Evolutionary conservation across 768 basidiomycete species (phyloP).

Genomic region (Russula abietina): DNA sequence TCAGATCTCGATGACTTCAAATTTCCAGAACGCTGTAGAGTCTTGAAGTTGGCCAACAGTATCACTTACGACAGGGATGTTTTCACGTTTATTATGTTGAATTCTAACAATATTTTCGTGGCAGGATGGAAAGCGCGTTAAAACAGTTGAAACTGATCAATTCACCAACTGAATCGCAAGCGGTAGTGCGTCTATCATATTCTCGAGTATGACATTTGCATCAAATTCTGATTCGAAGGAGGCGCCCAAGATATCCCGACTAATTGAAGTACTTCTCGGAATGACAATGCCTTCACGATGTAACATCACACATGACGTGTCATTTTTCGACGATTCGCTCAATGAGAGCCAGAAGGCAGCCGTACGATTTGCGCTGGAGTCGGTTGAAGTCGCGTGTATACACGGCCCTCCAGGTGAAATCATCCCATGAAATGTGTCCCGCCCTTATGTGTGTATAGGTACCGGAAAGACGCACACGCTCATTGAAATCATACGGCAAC

Average conservation of each 20-base stretch:
- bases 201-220: neutral
- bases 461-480: slow-evolving; percentile 97
- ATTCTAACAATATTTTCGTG: neutral
- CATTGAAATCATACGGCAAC: slow-evolving; percentile 86
- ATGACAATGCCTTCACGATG: slow-evolving; percentile 44
- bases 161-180: slow-evolving; percentile 21
- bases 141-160: slow-evolving; percentile 46
- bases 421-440: neutral
- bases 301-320: slow-evolving; percentile 37
- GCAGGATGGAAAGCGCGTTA: slow-evolving; percentile 83
- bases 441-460: slow-evolving; percentile 35
- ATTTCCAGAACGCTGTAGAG: slow-evolving; percentile 75
- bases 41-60: slow-evolving; percentile 87
- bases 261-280: slow-evolving; percentile 69
- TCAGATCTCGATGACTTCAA: slow-evolving; percentile 59
- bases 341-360: slow-evolving; percentile 84
- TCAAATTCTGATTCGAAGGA: slow-evolving; percentile 24
- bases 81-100: neutral
- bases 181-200: slow-evolving; percentile 3
- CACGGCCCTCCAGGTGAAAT: slow-evolving; percentile 91
- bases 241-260: slow-evolving; percentile 36
- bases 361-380: slow-evolving; percentile 73
- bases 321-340: slow-evolving; percentile 68
- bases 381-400: slow-evolving; percentile 82
- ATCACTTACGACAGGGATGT: slow-evolving; percentile 80